Percentiles rank a stretch among this genome's conserved stretches.
phyloP scores from a whole-genome alignment of 2,329 filamentous ascomycete species.

The Ascochyta koolunga region DNA sequence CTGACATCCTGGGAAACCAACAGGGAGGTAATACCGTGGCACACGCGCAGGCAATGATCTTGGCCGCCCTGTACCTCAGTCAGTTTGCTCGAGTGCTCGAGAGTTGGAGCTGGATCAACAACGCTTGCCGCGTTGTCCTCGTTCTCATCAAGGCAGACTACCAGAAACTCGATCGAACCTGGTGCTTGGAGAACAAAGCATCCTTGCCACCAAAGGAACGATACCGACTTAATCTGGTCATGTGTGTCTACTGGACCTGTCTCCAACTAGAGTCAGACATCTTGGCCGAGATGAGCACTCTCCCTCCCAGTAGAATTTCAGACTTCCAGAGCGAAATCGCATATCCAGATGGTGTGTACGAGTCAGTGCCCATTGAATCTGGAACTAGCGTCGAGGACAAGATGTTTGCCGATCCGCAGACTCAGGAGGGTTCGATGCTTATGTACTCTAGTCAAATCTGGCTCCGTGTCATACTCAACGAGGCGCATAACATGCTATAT shows the following conservation, averaged over 20 bases:
- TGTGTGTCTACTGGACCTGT: slow-evolving; percentile 88
- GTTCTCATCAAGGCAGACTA: slow-evolving; percentile 73
- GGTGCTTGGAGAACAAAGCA: slow-evolving; percentile 24
- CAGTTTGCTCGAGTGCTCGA: slow-evolving; percentile 87
- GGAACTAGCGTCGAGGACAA: slow-evolving; percentile 12
- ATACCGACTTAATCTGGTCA: slow-evolving; percentile 50
- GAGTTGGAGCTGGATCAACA: slow-evolving; percentile 74
- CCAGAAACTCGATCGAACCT: slow-evolving; percentile 33
- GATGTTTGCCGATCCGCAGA: slow-evolving; percentile 16
- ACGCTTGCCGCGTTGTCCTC: slow-evolving; percentile 66
- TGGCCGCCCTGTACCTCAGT: slow-evolving; percentile 87
- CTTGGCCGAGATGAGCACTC: slow-evolving; percentile 76
- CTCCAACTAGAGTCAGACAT: slow-evolving; percentile 94
- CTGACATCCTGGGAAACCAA: slow-evolving; percentile 83
- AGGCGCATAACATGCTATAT: slow-evolving; percentile 62
- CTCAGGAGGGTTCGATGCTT: slow-evolving; percentile 52
- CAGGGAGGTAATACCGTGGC: slow-evolving; percentile 78
- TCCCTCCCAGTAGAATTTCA: slow-evolving; percentile 66
- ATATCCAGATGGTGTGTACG: slow-evolving; percentile 66
- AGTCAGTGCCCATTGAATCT: slow-evolving; percentile 32
- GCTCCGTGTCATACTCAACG: slow-evolving; percentile 62
- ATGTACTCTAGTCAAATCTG: slow-evolving; percentile 68
- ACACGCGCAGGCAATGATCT: slow-evolving; percentile 82
- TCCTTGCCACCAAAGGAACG: slow-evolving; percentile 31
- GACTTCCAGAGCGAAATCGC: slow-evolving; percentile 66